phyloP scores from a whole-genome alignment of 148 eudicot species.

The Fagopyrum esculentum region DNA sequence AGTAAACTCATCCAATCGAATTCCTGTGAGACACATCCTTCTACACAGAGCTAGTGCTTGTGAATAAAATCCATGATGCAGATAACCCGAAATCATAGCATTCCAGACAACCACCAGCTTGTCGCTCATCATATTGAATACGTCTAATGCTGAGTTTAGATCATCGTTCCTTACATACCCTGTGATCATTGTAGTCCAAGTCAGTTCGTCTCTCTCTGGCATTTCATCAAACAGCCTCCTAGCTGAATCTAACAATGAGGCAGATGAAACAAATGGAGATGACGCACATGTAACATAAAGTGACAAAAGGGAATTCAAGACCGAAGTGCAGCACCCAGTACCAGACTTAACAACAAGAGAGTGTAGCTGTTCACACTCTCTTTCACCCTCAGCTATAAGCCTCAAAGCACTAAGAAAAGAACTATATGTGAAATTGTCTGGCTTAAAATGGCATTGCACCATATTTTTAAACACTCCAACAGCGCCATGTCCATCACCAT shows the following conservation, averaged over 20 bases:
- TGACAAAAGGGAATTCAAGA: slow-evolving; percentile 45
- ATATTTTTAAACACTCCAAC: slow-evolving; percentile 34
- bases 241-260: slow-evolving; percentile 33
- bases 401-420: slow-evolving; percentile 36
- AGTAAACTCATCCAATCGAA: slow-evolving; percentile 44
- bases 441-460: slow-evolving; percentile 24
- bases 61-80: slow-evolving; percentile 34
- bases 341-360: slow-evolving; percentile 50
- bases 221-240: slow-evolving; percentile 48
- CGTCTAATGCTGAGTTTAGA: slow-evolving; percentile 32
- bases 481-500: slow-evolving; percentile 40
- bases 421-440: slow-evolving; percentile 43
- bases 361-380: slow-evolving; percentile 46
- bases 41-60: slow-evolving; percentile 42
- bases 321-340: slow-evolving; percentile 33
- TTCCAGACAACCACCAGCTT: slow-evolving; percentile 53
- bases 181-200: slow-evolving; percentile 58
- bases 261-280: slow-evolving; percentile 26
- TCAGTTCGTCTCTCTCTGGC: slow-evolving; percentile 41
- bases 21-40: slow-evolving; percentile 32
- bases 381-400: slow-evolving; percentile 33
- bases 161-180: slow-evolving; percentile 53
- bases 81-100: slow-evolving; percentile 50
- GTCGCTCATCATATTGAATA: slow-evolving; percentile 34
- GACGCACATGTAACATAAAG: slow-evolving; percentile 52